A percentile compares a stretch with the other conserved stretches of the same genome.
Conservation (phyloP, 345 rosid genomes). For the Psidium guajava region DNA sequence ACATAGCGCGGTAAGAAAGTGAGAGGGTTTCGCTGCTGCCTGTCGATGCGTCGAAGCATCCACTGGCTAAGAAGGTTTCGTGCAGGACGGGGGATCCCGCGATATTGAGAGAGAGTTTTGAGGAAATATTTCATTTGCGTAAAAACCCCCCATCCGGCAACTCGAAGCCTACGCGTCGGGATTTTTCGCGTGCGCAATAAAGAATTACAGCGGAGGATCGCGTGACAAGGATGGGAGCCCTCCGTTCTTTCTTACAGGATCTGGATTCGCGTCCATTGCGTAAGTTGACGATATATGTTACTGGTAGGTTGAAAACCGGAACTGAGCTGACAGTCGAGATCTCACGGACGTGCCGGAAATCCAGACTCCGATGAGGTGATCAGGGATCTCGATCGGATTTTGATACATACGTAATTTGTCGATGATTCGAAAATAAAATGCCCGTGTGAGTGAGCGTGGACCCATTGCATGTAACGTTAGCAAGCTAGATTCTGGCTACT, state of each 20-base stretch:
- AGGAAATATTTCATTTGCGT: too few relatives aligned
- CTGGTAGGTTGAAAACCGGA: not conserved
- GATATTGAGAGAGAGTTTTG: not conserved
- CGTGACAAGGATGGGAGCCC: not conserved
- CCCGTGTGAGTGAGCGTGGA: too few relatives aligned
- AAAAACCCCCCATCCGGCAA: too few relatives aligned
- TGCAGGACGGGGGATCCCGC: not conserved
- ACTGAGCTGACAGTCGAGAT: not conserved
- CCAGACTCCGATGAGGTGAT: not conserved
- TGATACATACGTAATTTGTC: too few relatives aligned
- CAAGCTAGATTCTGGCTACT: too few relatives aligned
- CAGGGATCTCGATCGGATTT: not conserved
- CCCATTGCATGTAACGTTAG: too few relatives aligned
- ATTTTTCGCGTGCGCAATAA: too few relatives aligned
- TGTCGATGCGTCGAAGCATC: not conserved
- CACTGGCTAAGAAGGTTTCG: not conserved
- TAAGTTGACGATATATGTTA: not conserved
- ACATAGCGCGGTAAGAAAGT: rapidly evolving
- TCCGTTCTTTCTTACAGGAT: not conserved
- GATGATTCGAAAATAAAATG: too few relatives aligned
- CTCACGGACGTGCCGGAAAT: not conserved
- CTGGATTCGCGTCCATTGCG: not conserved
- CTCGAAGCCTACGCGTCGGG: not conserved
- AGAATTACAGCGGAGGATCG: rapidly evolving
- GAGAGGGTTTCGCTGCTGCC: too few relatives aligned